Evolutionary conservation across 257 asterid genomes (phyloP), one percentile per base, ranked within the genome.

Genomic region (Pogostemon cablin): DNA sequence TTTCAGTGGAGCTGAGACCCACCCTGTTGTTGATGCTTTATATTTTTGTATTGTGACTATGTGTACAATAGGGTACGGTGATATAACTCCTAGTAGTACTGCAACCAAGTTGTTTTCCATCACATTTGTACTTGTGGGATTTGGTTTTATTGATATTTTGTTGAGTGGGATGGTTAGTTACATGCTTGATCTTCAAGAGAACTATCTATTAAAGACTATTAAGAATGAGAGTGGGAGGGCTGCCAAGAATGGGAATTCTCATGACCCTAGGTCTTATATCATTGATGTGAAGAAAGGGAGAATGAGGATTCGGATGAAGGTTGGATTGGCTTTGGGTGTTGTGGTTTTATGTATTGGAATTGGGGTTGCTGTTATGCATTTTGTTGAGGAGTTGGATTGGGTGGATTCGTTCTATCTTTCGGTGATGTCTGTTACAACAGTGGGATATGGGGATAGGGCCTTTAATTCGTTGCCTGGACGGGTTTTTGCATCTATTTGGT

Each of bases 61-160:
- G 99, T 91, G 99, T 75, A 93, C 99, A 3, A 93, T 93, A 75
- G 99, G 99, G 5, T 93, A 93, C 66, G 99, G 99, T 17, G 99
- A 93, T 76, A 93, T 93, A 75, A 87, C 95, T 25, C 99, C 99
- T 65, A 80, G 69, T 71, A 91, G 84, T 72, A 35, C 83, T 4
- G 71, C 86, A 1, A 82, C 99, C 0, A 93, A 93, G 76, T 8
- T 93, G 82, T 93, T 93, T 55, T 85, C 99, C 5, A 85, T 91
- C 73, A 65, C 86, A 63, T 93, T 93, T 74, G 97, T 93, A 77
- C 92, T 93, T 52, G 92, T 93, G 67, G 99, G 99, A 1, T 91
- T 93, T 58, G 99, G 99, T 25, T 93, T 93, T 76, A 74, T 93
- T 15, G 99, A 93, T 64, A 91, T 93, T 64, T 82, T 87, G 78